Base-by-base conservation (phyloP, 2,329 filamentous ascomycete species). In the Aspergillus pseudoterreus region DNA sequence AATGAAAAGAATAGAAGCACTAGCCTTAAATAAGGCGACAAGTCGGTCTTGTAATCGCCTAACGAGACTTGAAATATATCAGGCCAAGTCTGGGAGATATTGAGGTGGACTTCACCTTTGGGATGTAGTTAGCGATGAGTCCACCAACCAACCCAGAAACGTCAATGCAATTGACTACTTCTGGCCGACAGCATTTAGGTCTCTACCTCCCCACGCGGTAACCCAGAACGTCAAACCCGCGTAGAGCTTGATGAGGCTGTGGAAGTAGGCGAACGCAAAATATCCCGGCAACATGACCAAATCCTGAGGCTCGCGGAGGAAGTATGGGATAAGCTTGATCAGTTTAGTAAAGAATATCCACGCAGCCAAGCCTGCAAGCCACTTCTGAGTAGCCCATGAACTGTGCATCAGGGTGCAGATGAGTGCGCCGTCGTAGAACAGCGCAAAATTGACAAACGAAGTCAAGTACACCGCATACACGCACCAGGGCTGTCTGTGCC, bases 321-420 rank as follows among this genome's bases (percentile, higher is more conserved):
- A 79, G 60, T 84, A 78, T 0, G 78, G 74, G 0, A 78, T 63
- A 12, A 82, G 67, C 71, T 86, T 86, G 57, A 83, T 66, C 15
- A 77, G 62, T 72, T 86, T 87, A 33, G 75, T 76, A n/a, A 69
- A 61, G 10, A 82, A 42, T 43, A 85, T 77, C 75, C 77, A 84
- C n/a, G 52, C 3, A 3, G 64, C 54, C 11, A 74, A 52, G 6
- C 53, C 33, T n/a, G 50, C 15, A 0, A 64, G 21, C 12, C 52
- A 11, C n/a, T 33, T 30, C 15, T 49, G 10, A 27, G 19, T 32
- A 12, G 27, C 52, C 4, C 54, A 46, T 3, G n/a, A 27, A 56
- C 48, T 73, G 4, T 48, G 47, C 15, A 49, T 47, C 8, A 76
- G 62, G 3, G 64, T 56, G 19, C 59, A 66, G 1, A 78, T 43